phyloP scores from a whole-genome alignment of 2,329 filamentous ascomycete species.

The Clonostachys chloroleuca region DNA sequence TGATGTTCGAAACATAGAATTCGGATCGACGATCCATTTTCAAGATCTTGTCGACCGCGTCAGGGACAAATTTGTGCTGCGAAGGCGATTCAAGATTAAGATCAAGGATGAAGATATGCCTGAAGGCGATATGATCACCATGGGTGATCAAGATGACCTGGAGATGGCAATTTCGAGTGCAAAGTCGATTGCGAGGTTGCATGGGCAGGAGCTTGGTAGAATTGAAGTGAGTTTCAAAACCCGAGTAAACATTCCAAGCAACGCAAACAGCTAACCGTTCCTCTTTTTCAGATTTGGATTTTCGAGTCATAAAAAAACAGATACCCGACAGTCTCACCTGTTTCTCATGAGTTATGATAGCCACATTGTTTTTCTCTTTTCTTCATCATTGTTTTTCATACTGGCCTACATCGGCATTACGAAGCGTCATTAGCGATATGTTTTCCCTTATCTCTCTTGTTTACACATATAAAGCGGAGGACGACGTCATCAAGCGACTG shows the following conservation, averaged over 20 bases:
- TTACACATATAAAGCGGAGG: no score
- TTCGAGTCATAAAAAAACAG: conserved; percentile 24
- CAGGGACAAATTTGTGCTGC: conserved; percentile 79
- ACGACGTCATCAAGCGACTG: no score
- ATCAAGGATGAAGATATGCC: conserved; percentile 74
- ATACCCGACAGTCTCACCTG: conserved; percentile 9
- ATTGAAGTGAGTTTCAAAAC: conserved; percentile 69
- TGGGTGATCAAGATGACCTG: conserved; percentile 94
- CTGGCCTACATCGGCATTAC: no score
- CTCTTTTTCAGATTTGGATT: conserved; percentile 37
- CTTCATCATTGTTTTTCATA: no score
- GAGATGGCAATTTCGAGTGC: conserved; percentile 77
- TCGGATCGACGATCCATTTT: conserved; percentile 69
- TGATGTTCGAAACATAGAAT: conserved; percentile 91
- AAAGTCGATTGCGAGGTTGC: conserved; percentile 64
- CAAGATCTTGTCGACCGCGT: conserved; percentile 75
- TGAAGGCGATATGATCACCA: conserved; percentile 88
- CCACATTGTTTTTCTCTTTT: background rate
- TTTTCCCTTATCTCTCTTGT: no score
- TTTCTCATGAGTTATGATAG: conserved; percentile 3
- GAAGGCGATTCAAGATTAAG: conserved; percentile 81
- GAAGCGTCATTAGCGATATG: no score
- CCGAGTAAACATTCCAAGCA: conserved; percentile 10
- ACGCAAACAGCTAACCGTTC: conserved; percentile 9
- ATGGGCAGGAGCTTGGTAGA: conserved; percentile 81